These are phyloP conservation scores for Blastobotrys americana DNA, from an alignment of 805 yeast genomes.

Conservation along the genomic window DNA sequence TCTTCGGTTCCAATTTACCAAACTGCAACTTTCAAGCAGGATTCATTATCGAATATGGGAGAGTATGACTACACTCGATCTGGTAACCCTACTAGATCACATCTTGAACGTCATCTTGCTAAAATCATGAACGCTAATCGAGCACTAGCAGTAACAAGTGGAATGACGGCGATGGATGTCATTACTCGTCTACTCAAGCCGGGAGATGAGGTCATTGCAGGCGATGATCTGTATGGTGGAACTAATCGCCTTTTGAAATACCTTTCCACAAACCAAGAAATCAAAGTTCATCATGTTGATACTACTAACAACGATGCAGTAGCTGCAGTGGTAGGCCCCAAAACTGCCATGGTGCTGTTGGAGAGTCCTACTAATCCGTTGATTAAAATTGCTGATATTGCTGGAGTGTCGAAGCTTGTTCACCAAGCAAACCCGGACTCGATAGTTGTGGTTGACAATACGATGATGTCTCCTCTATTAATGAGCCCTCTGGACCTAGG, in stretches of 20 bases:
- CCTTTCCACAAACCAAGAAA: conserved; percentile 53
- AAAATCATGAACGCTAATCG: conserved; percentile 71
- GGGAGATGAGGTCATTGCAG: conserved; percentile 89
- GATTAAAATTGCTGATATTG: conserved; percentile 78
- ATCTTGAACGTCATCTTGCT: conserved; percentile 68
- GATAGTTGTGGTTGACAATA: conserved; percentile 84
- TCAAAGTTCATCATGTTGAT: conserved; percentile 69
- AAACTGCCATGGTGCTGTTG: conserved; percentile 71
- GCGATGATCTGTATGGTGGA: conserved; percentile 93
- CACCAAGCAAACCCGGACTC: conserved; percentile 61
- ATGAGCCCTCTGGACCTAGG: conserved; percentile 82
- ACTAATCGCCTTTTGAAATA: conserved; percentile 78
- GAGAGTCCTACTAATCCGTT: conserved; percentile 94
- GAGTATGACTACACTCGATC: conserved; percentile 83
- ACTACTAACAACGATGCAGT: conserved; percentile 66
- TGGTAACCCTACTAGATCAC: conserved; percentile 88
- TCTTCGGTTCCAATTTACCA: conserved; percentile 86
- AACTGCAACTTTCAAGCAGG: conserved; percentile 90
- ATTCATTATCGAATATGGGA: conserved; percentile 64
- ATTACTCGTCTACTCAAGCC: conserved; percentile 65
- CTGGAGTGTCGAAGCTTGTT: conserved; percentile 55
- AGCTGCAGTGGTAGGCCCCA: conserved; percentile 44
- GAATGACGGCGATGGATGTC: conserved; percentile 90
- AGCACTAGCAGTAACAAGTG: conserved; percentile 77
- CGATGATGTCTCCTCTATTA: conserved; percentile 91